Evolutionary conservation across 2,329 filamentous ascomycete species (phyloP).

Genomic region (Rutstroemia sp.): DNA sequence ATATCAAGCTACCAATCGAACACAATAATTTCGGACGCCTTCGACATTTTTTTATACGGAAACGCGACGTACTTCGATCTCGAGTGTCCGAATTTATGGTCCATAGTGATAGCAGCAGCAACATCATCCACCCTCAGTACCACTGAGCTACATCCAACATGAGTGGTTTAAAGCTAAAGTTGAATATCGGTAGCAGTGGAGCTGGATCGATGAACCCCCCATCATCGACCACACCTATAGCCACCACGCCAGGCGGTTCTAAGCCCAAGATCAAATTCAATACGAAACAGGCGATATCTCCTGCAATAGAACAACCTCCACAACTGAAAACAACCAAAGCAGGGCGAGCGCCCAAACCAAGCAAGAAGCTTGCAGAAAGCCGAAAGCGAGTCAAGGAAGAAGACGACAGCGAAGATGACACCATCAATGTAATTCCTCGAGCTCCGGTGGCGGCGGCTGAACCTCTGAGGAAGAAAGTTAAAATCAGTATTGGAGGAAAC

Average conservation of each 20-base stretch:
- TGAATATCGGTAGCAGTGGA: constrained; percentile 6
- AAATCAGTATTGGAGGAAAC: constrained; percentile 27
- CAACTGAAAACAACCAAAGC: constrained; percentile 47
- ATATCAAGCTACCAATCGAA: neutral
- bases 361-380: constrained; percentile 49
- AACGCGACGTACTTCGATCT: neutral
- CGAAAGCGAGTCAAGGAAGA: constrained; percentile 51
- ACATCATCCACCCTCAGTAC: neutral
- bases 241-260: constrained; percentile 18
- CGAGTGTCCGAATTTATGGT: neutral
- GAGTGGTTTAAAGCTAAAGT: constrained; percentile 20
- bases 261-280: constrained; percentile 28
- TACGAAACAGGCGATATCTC: constrained; percentile 19
- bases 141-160: constrained; percentile 14
- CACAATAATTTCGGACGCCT: neutral
- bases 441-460: neutral
- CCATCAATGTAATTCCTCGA: constrained; percentile 18
- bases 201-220: constrained; percentile 4
- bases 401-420: constrained; percentile 40
- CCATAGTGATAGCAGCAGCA: neutral
- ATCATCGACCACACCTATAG: constrained; percentile 10
- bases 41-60: too few relatives aligned
- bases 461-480: constrained; percentile 39
- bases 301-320: constrained; percentile 10
- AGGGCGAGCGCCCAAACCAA: constrained; percentile 52